Percentiles rank a stretch among this genome's conserved stretches.
Conservation (phyloP, 495 filamentous ascomycete species). For the Podospora conica region DNA sequence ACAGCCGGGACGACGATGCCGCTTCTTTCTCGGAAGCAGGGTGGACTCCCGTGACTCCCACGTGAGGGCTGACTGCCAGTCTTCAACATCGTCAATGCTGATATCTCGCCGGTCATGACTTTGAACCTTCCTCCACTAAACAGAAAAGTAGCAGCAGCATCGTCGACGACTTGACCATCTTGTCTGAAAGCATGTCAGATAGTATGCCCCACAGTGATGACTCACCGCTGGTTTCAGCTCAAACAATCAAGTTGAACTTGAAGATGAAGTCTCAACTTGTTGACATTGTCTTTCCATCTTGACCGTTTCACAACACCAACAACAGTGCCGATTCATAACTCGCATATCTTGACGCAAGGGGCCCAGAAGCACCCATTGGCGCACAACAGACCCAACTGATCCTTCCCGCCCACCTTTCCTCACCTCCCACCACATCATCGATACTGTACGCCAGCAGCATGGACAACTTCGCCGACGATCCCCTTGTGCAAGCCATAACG, state of each 20-base stretch:
- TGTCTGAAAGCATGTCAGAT: background rate
- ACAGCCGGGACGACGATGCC: background rate
- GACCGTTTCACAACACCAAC: background rate
- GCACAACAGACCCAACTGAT: background rate
- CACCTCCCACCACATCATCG: background rate
- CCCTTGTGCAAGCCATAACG: slow-evolving; percentile 45
- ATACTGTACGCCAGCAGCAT: slow-evolving; percentile 4
- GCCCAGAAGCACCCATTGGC: background rate
- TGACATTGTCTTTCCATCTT: background rate
- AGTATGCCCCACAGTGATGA: background rate
- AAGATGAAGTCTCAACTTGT: background rate
- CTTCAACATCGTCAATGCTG: background rate
- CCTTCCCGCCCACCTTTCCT: background rate
- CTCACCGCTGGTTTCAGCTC: background rate
- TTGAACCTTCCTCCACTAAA: background rate
- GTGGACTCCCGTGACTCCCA: background rate
- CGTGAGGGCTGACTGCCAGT: background rate
- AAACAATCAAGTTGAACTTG: background rate
- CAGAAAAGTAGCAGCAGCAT: background rate
- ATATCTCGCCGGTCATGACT: background rate
- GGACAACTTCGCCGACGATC: slow-evolving; percentile 28
- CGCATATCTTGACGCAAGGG: background rate
- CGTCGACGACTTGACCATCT: background rate
- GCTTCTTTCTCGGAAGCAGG: background rate
- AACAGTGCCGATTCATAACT: background rate